These are phyloP conservation scores for Alternaria panax DNA, from an alignment of 2,329 filamentous ascomycete genomes.

Conservation along the genomic window DNA sequence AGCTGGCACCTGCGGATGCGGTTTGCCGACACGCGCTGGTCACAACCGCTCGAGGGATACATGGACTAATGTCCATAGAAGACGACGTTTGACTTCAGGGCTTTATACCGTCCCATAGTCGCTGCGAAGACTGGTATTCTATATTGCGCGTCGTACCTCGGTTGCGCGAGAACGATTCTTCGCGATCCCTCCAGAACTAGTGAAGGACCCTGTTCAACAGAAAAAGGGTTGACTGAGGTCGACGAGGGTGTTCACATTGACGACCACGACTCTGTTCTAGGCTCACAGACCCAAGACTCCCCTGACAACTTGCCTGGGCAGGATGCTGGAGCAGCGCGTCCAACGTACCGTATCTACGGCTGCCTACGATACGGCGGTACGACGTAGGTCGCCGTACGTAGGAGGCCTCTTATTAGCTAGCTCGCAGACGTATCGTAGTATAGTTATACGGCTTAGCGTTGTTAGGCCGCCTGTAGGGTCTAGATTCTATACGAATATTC, in stretches of 20 bases:
- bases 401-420: no score
- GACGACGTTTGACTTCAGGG: neutral
- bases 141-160: neutral
- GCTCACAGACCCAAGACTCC: neutral
- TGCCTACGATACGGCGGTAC: no score
- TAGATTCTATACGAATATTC: no score
- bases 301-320: neutral
- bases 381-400: no score
- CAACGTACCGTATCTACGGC: no score
- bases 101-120: neutral
- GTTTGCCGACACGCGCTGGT: neutral
- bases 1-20: neutral
- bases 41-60: neutral
- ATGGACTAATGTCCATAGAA: neutral
- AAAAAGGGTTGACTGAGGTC: neutral
- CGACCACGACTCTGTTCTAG: neutral
- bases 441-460: no score
- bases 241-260: slow-evolving; percentile 2
- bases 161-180: neutral
- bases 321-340: no score
- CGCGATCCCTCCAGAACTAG: neutral
- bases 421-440: no score
- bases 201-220: neutral
- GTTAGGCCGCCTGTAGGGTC: no score
- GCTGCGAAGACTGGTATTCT: neutral